Evolutionary conservation across 805 yeast species (phyloP), one percentile per base, ranked within the genome.

Genomic region (Yarrowia yakushimensis): DNA sequence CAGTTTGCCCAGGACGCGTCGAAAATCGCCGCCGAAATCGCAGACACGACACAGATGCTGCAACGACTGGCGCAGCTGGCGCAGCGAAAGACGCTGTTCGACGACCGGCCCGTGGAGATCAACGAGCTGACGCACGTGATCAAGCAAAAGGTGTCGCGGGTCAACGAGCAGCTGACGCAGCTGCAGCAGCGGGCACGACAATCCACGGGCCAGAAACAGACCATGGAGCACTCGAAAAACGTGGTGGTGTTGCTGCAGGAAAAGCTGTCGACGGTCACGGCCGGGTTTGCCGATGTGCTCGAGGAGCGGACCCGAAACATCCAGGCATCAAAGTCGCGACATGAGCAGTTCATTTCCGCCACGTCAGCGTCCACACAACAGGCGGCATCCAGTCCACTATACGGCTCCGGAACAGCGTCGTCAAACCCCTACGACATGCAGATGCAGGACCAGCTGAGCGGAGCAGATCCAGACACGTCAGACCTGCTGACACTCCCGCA

Each of bases 51-150:
- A 6, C 90, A 84, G 60, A 78, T 91, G 68, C 78, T 94, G 63
- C 84, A 87, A 37, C 86, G 90, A 69, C 78, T 94, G 61, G 97
- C 98, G 1, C 78, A 81, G 67, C 75, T 94, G 66, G 97, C 99
- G 3, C 90, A 88, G 73, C 80, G 91, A 68, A 92, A 91, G 72
- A 96, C 97, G 18, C 75, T 93, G 71, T 90, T 94, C 67, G 97
- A 92, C 70, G 99, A 94, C 74, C 86, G 88, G 67, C 97, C 98
- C 0, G 86, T 90, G 15, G 98, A 94, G 71, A 90, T 94, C 66
- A 89, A 92, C 20, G 97, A 94, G 73, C 78, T 94, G 66, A 92
- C 99, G 0, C 88, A 86, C 67, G 86, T 91, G 42, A 82, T 82
- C 66, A 82, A 83, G 68, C 97, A 94, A 73, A 96, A 88, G 69